These are phyloP conservation scores for Candida corydali DNA, from an alignment of 805 yeast species.

Conservation along the genomic window DNA sequence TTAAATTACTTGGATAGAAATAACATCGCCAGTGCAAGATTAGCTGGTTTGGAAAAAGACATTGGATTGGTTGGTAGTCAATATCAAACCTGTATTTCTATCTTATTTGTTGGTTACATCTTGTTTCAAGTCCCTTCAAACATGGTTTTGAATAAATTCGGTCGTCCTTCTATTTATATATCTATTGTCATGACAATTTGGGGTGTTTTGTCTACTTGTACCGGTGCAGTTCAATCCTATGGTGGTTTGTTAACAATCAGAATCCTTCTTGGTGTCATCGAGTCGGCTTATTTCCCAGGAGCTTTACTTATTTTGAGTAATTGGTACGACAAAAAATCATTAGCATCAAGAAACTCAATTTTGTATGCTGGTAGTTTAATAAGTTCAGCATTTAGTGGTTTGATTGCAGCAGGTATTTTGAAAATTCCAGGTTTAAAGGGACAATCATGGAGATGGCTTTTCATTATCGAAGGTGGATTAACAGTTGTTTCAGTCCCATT, in stretches of 20 bases:
- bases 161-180: conserved; percentile 49
- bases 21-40: conserved; percentile 51
- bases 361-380: conserved; percentile 48
- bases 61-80: conserved; percentile 38
- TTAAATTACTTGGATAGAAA: conserved; percentile 50
- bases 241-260: conserved; percentile 45
- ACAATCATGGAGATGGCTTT: conserved; percentile 52
- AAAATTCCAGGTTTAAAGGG: conserved; percentile 39
- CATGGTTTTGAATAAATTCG: conserved; percentile 42
- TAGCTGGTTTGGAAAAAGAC: conserved; percentile 46
- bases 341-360: conserved; percentile 47
- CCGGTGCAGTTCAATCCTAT: conserved; percentile 42
- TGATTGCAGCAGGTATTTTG: conserved; percentile 52
- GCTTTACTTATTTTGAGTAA: conserved; percentile 48
- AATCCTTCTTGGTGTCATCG: conserved; percentile 44
- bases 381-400: conserved; percentile 53
- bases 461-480: conserved; percentile 52
- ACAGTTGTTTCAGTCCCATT: conserved; percentile 44
- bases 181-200: conserved; percentile 46
- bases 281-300: conserved; percentile 41
- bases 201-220: conserved; percentile 47
- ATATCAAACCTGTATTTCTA: conserved; percentile 50
- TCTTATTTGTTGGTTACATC: conserved; percentile 48
- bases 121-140: conserved; percentile 47
- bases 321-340: conserved; percentile 51